These are phyloP conservation scores for Colletotrichum viniferum DNA, from an alignment of 2,329 filamentous ascomycete species.

Conservation along the genomic window DNA sequence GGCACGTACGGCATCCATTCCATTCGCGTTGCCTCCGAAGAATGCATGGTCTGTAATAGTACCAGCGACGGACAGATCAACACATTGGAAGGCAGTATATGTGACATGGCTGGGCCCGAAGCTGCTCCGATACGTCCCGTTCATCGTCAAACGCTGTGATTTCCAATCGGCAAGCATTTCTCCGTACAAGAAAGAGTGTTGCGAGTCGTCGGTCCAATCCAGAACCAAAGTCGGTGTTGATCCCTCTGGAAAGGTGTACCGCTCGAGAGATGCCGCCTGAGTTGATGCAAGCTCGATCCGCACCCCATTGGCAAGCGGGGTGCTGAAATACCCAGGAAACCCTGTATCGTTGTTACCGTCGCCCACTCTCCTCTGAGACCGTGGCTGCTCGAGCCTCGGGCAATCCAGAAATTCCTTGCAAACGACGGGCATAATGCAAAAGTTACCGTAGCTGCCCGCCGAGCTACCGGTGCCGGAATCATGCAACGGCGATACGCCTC, in stretches of 20 bases:
- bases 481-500: constrained; percentile 1
- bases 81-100: neutral
- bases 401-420: neutral
- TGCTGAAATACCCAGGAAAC: constrained; percentile 2
- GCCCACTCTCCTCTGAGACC: neutral
- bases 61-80: neutral
- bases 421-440: constrained; percentile 1
- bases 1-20: neutral
- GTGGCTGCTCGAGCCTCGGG: neutral
- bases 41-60: neutral
- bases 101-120: neutral
- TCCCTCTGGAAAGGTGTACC: neutral
- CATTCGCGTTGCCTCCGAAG: neutral
- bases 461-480: constrained; percentile 2
- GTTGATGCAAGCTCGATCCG: neutral
- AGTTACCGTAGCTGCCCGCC: constrained; percentile 2
- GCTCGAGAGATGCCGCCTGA: neutral
- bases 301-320: neutral
- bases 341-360: neutral
- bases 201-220: neutral
- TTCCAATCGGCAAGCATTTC: neutral
- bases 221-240: neutral
- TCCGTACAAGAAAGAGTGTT: neutral
- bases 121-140: neutral
- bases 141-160: neutral